Conservation (phyloP, 805 yeast genomes). For the Metschnikowia peoriensis region DNA sequence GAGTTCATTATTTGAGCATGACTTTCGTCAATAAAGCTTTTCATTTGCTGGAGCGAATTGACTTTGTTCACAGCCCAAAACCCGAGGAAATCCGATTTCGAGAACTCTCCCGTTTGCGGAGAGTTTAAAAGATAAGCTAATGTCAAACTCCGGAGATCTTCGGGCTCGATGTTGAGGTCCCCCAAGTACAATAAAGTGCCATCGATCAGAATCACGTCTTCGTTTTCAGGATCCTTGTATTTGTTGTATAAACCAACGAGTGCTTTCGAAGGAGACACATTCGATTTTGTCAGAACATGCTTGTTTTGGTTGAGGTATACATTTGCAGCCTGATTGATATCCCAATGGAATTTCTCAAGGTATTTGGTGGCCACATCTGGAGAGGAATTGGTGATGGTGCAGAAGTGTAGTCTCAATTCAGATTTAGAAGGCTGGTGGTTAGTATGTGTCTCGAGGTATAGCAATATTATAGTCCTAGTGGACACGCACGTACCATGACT, state of each 20-base stretch:
- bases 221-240: slow-evolving; percentile 29
- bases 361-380: slow-evolving; percentile 34
- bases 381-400: slow-evolving; percentile 40
- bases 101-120: slow-evolving; percentile 64
- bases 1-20: slow-evolving; percentile 22
- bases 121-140: slow-evolving; percentile 68
- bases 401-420: slow-evolving; percentile 32
- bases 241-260: slow-evolving; percentile 33
- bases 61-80: slow-evolving; percentile 47
- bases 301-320: slow-evolving; percentile 23
- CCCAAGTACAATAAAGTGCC: slow-evolving; percentile 70
- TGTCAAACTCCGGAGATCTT: slow-evolving; percentile 68
- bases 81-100: slow-evolving; percentile 45
- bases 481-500: neutral
- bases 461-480: too few relatives aligned
- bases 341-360: slow-evolving; percentile 31
- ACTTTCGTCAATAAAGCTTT: slow-evolving; percentile 3
- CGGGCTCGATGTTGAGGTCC: slow-evolving; percentile 70
- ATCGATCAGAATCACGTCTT: slow-evolving; percentile 60
- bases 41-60: slow-evolving; percentile 47
- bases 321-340: slow-evolving; percentile 32
- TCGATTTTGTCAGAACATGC: slow-evolving; percentile 1
- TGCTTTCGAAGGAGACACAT: slow-evolving; percentile 1
- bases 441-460: neutral
- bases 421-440: slow-evolving; percentile 11